Base-by-base conservation (phyloP, 2,329 filamentous ascomycete genomes). In the Ampelomyces quisqualis region DNA sequence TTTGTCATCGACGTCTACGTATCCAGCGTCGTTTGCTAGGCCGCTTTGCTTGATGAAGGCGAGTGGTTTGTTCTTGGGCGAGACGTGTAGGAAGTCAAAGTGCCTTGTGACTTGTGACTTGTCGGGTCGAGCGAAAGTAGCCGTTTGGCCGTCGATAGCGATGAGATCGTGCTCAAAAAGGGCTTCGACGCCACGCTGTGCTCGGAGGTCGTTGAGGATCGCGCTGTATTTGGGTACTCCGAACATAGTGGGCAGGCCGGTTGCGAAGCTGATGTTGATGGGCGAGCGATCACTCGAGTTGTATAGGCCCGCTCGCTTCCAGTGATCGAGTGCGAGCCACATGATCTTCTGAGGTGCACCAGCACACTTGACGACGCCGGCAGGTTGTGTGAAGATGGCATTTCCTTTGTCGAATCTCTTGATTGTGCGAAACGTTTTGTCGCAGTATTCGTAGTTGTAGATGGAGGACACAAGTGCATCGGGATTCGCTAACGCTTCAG, bases 281-380 rank as follows among this genome's bases (percentile, higher is more conserved):
- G 57, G 43, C 1, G 67, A 70, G 15, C 20, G 37, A 13, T 54
- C 40, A 24, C 33, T 43, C 17, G 57, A 33, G 26, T 62, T 57
- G 57, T 70, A 70, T 2, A 65, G 28, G 8, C 65, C 67, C 4
- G 61, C 58, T 8, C 55, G 51, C 41, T 60, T 64, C 68, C 68
- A 70, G 39, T 63, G 53, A 27, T 70, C 68, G 43, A 62, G 51
- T 1, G 67, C 67, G n/a, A 70, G 60, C 68, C 68, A 70, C 68
- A 70, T 70, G 32, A 67, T 58, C 37, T 70, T 70, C 38, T 70
- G 68, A 1, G 68, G 68, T 3, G 62, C 68, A 28, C 68, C 68
- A 7, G 67, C 68, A 36, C 68, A 70, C 43, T 70, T 70, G 24
- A 70, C 55, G 2, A 67, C 53, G n/a, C 68, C 68, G 5, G 62